Base-by-base conservation (phyloP, 2,329 filamentous ascomycete species). In the Trichoderma brevicompactum region DNA sequence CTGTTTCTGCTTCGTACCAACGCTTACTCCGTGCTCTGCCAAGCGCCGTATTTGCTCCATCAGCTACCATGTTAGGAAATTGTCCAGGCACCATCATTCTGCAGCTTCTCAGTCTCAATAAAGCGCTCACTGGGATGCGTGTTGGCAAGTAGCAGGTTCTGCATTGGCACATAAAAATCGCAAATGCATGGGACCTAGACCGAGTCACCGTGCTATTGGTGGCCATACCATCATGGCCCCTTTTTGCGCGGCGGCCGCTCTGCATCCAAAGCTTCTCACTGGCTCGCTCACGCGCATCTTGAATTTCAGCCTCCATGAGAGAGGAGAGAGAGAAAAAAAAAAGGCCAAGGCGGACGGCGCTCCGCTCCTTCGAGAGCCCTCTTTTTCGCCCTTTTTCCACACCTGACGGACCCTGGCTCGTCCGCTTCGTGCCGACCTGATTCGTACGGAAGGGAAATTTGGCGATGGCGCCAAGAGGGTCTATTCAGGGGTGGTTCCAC, bases 401-500 rank as follows among this genome's bases (percentile, higher is more conserved):
- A 36, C 41, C 49, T 40, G 32, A 17, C 28, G 23, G 40, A 64
- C 41, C 52, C 53, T 64, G 43, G 61, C 38, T 32, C 9, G 44
- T 56, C 50, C 61, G 53, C 48, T 54, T 63, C 61, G 34, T 65
- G 53, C 53, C 62, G 53, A 53, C 54, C 62, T 58, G 43, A 65
- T 65, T 58, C 23, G 46, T 58, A 65, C 44, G 49, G 3, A 62
- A 41, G 41, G 55, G 64, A 65, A 65, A 65, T 65, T 65, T 65
- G 56, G 58, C 64, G 56, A 65, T 65, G 44, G 46, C 49, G 64
- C 64, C 64, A 65, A 65, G 64, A 61, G 55, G 64, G 56, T 55
- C 64, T 23, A 3, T 59, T 62, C 64, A 65, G 56, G 56, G 64
- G 63, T 48, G 36, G 56, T 61, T 50, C 55, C 64, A 65, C 64